phyloP scores from a whole-genome alignment of 345 rosid genomes.

The Citrus unshiu region DNA sequence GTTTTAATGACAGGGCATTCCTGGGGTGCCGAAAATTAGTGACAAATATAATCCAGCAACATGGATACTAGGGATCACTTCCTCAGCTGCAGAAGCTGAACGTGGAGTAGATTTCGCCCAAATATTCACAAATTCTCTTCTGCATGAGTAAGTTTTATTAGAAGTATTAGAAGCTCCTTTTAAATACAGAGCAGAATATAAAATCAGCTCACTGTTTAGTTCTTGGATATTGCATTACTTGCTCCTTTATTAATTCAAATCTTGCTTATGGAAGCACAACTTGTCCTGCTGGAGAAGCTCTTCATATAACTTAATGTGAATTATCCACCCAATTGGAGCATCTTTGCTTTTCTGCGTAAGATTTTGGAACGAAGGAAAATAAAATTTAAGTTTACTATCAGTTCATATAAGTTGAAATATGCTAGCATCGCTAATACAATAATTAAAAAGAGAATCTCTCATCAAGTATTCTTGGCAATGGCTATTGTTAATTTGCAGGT shows the following conservation, averaged over 20 bases:
- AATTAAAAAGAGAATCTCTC: no score
- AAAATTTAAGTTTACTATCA: background rate
- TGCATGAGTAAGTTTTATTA: no score
- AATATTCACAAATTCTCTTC: constrained; percentile 41
- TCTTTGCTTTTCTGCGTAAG: background rate
- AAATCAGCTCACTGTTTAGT: no score
- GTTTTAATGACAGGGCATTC: constrained; percentile 33
- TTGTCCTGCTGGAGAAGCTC: constrained; percentile 85
- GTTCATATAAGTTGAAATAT: background rate
- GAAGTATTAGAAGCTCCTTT: no score
- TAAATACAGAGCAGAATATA: no score
- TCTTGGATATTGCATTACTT: background rate
- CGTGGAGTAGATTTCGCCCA: constrained; percentile 52
- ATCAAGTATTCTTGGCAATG: no score
- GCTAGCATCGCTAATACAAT: no score
- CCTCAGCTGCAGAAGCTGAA: constrained; percentile 50
- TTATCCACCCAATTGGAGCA: background rate
- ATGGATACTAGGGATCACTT: constrained; percentile 74
- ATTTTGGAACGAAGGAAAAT: background rate
- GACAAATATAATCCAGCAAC: constrained; percentile 74
- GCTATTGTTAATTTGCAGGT: background rate
- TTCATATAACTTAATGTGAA: background rate
- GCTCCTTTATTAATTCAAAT: constrained; percentile 41
- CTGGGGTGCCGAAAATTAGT: constrained; percentile 55
- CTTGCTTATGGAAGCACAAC: constrained; percentile 72